Evolutionary conservation across 2,329 filamentous ascomycete species (phyloP).

Genomic region (Pseudogymnoascus sp.): DNA sequence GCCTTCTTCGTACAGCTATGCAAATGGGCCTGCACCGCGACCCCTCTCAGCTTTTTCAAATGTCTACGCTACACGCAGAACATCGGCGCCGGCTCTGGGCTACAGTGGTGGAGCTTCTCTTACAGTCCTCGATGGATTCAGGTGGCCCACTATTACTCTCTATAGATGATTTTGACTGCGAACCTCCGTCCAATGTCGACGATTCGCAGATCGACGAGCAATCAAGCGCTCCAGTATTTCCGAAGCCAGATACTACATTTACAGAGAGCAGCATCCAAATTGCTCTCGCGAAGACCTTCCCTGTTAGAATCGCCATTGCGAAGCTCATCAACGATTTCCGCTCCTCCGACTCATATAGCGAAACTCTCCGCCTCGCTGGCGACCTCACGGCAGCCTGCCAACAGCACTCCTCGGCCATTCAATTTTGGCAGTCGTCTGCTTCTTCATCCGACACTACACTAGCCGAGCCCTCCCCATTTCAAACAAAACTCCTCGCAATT

Average conservation of each 20-base stretch:
- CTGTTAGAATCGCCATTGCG: constrained; percentile 36
- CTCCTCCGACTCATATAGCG: constrained; percentile 35
- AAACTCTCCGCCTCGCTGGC: constrained; percentile 37
- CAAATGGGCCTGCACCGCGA: constrained; percentile 50
- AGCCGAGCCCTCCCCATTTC: constrained; percentile 25
- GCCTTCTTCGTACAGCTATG: constrained; percentile 43
- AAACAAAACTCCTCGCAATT: constrained; percentile 40
- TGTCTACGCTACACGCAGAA: constrained; percentile 41
- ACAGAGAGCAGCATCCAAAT: constrained; percentile 43
- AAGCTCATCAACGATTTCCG: constrained; percentile 39
- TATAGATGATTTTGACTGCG: constrained; percentile 38
- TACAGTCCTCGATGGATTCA: constrained; percentile 42
- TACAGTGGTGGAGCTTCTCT: constrained; percentile 43
- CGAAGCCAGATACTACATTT: constrained; percentile 22
- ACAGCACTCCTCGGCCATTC: background rate
- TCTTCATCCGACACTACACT: background rate
- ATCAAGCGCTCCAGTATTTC: constrained; percentile 16
- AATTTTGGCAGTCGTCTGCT: background rate
- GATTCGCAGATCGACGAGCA: constrained; percentile 40
- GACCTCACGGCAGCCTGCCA: constrained; percentile 30
- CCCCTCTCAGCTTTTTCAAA: constrained; percentile 38
- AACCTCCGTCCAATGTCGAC: constrained; percentile 38
- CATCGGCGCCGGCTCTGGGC: constrained; percentile 48
- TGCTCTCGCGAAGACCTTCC: constrained; percentile 36
- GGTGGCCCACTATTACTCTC: constrained; percentile 42